Percentiles rank a stretch among this genome's conserved stretches.
phyloP scores from a whole-genome alignment of 2,329 filamentous ascomycete genomes.

The Trematosphaeria pertusa region DNA sequence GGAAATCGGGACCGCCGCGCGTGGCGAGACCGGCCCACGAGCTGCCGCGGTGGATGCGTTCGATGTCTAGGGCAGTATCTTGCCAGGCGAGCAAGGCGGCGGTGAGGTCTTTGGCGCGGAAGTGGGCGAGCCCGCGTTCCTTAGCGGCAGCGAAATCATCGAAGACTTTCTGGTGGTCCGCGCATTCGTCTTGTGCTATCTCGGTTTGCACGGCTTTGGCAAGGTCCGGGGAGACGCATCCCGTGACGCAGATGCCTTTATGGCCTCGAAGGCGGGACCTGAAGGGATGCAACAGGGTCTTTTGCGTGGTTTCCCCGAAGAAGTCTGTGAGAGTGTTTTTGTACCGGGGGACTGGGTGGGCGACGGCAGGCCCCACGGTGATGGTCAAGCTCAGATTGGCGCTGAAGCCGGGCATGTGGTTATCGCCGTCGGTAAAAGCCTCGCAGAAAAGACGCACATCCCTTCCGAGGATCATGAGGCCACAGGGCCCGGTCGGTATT shows the following conservation, averaged over 20 bases:
- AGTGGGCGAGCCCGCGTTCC: constrained; percentile 15
- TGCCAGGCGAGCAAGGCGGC: constrained; percentile 17
- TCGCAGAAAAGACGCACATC: constrained; percentile 20
- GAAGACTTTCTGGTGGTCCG: constrained; percentile 15
- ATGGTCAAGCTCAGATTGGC: constrained; percentile 10
- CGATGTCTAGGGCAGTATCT: constrained; percentile 19
- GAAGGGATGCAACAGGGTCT: constrained; percentile 22
- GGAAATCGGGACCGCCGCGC: constrained; percentile 15
- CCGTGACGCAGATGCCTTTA: constrained; percentile 11
- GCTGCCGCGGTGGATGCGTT: constrained; percentile 8
- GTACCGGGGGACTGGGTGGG: constrained; percentile 4
- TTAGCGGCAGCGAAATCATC: constrained; percentile 14
- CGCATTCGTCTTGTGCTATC: constrained; percentile 16
- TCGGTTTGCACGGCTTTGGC: constrained; percentile 14
- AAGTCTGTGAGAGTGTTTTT: constrained; percentile 12
- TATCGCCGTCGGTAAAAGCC: constrained; percentile 14
- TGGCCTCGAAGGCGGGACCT: constrained; percentile 18
- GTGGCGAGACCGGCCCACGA: constrained; percentile 17
- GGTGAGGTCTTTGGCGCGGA: constrained; percentile 1
- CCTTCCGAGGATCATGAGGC: constrained; percentile 18
- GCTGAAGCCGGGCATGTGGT: constrained; percentile 8
- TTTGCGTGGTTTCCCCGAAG: constrained; percentile 25
- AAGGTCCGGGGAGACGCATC: constrained; percentile 12
- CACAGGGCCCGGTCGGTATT: constrained; percentile 1
- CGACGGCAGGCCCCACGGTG: constrained; percentile 11